Base-by-base conservation (phyloP, 108 stramenopile genomes). In the Cylindrotheca closterium region DNA sequence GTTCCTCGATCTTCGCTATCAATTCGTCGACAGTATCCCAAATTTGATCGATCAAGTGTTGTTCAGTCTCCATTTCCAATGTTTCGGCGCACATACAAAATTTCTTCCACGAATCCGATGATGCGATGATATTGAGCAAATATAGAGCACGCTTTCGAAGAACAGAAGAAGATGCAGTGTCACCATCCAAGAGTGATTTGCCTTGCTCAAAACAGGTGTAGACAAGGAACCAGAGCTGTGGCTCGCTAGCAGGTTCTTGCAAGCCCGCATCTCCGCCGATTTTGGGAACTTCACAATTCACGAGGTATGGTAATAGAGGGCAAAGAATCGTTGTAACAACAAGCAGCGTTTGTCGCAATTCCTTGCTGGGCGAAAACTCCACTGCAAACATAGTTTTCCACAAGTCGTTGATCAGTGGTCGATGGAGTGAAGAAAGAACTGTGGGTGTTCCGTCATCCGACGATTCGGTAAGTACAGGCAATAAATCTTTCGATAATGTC, bases 51-150 rank as follows among this genome's bases (percentile, higher is more conserved):
- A 94, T 73, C 42, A 94, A 70, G 61, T 94, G 92, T 31, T 68
- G 65, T 62, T 91, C 87, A n/a, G 58, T 63, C 76, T 94, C 92
- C 89, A 89, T 86, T 70, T 94, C 92, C 7, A 91, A 56, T 58
- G 85, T 83, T 70, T 94, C 89, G 51, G 78, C 80, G 58, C 86
- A 87, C 46, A 83, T 60, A 8, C 85, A 66, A 55, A 83, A 94
- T 48, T 89, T 77, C 42, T 73, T 87, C 92, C 92, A 94, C 31
- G 46, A 50, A 57, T 53, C 8, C 47, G 52, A 34, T 34, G 67
- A 19, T 45, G 80, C 63, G 5, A 79, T 57, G 48, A 90, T 58
- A 29, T 80, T 62, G 52, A 90, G 26, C n/a, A 82, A 50, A 60
- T 85, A 85, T 28, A 83, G 54, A 2, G 74, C 86, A 48, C 89